Evolutionary conservation across 2,329 filamentous ascomycete species (phyloP), one percentile per base, ranked within the genome.

Genomic region (Sphaerulina musiva): DNA sequence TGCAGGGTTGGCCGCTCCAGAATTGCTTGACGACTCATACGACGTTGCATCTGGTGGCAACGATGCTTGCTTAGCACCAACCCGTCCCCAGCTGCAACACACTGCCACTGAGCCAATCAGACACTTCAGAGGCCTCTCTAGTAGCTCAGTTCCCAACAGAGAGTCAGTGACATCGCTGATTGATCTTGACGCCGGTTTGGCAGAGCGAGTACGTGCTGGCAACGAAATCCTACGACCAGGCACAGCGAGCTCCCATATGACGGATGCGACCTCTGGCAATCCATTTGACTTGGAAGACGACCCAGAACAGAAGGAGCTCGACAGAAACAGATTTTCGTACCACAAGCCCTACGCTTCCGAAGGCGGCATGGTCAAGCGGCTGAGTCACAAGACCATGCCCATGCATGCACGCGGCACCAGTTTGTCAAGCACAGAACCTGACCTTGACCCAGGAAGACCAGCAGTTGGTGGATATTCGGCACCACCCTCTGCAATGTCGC

Each of bases 201-300:
- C 54, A 11, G 71, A 72, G 53, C 62, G 70, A 1, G 43, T 46
- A 20, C 47, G 54, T 14, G 46, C 55, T 43, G 54, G 63, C 8
- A 66, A 70, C 45, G 69, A 72, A 36, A 69, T 73, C n/a, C 40
- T 54, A 7, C 71, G 75, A 4, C 74, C 75, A 2, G 71, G 71
- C 0, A 75, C 74, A 0, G 70, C 74, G 4, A 69, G 66, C 44
- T 75, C 70, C 0, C 66, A 70, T 59, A 53, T 69, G 45, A 72
- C 69, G 14, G 72, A 75, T 48, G 66, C 69, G 17, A 70, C 71
- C 39, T 73, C 69, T 49, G 73, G 74, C 4, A 74, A 77, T 52
- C 75, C 75, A 0, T 78, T 78, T 59, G 75, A 77, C 60, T 70
- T 78, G 6, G 76, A 77, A 58, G 74, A 77, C 10, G 61, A 67